phyloP scores from a whole-genome alignment of 2,329 filamentous ascomycete species.

The Orbilia blumenaviensis region DNA sequence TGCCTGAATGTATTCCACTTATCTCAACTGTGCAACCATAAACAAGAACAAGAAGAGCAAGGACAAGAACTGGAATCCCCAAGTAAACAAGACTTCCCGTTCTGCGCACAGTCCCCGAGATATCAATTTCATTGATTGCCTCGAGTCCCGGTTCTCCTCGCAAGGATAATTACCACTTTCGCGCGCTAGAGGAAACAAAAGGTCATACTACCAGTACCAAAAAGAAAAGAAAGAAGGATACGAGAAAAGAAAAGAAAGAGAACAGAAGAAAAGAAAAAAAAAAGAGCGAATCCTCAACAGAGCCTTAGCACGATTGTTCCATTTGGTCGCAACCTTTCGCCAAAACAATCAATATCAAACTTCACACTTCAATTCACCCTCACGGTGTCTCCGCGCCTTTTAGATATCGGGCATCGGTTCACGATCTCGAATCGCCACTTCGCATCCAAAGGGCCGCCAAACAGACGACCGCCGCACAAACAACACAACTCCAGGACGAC shows the following conservation, averaged over 20 bases:
- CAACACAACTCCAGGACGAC: slow-evolving; percentile 29
- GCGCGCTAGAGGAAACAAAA: too few relatives aligned
- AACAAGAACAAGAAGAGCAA: slow-evolving; percentile 11
- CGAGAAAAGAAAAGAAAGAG: background rate
- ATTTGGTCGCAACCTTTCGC: background rate
- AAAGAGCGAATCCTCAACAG: slow-evolving; percentile 18
- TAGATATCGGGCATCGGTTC: background rate
- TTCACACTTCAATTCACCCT: slow-evolving; percentile 3
- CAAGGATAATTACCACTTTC: slow-evolving; percentile 8
- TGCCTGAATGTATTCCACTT: background rate
- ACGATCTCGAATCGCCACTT: background rate
- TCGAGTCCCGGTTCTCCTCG: slow-evolving; percentile 12
- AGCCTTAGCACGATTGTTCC: slow-evolving; percentile 10
- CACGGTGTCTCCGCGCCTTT: slow-evolving; percentile 28
- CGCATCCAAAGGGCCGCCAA: slow-evolving; percentile 18
- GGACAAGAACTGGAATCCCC: background rate
- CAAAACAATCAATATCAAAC: slow-evolving; percentile 18
- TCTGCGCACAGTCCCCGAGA: slow-evolving; percentile 16
- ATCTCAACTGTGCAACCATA: slow-evolving; percentile 31
- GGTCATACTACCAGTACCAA: background rate
- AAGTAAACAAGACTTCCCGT: slow-evolving; percentile 19
- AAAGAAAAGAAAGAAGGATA: background rate
- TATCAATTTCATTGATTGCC: slow-evolving; percentile 9
- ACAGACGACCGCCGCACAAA: slow-evolving; percentile 16
- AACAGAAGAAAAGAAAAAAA: background rate